Base-by-base conservation (phyloP, 257 asterid genomes). In the Fraxinus anomala region DNA sequence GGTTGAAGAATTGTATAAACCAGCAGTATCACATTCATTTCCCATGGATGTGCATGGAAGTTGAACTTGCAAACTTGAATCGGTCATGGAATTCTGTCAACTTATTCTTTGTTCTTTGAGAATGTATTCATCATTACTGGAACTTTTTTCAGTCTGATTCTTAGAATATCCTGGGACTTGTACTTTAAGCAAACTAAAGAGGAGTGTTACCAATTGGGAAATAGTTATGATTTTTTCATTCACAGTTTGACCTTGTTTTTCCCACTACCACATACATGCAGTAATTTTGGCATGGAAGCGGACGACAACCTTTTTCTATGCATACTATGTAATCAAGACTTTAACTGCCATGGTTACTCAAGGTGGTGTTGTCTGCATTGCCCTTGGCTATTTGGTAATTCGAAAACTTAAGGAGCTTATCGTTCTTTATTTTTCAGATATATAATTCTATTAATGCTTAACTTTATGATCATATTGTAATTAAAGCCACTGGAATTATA, bases 331-430 rank as follows among this genome's bases (percentile, higher is more conserved):
- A 28, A 28, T 89, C 68, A 83, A 77, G 83, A 89, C 87, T 40
- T 34, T 89, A 39, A 87, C 91, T 68, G 73, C 84, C 88, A 87
- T 87, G 90, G 79, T 87, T 69, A 84, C 85, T 65, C 86, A 89
- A 72, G 84, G 82, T 33, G 91, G 90, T 23, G 77, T 85, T 69
- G 28, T 77, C 28, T 86, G 89, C 86, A 83, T 89, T 36, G 85
- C 91, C 79, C 85, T 89, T 74, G 87, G 85, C 65, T 89, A 87
- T 83, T 79, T 85, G 89, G 93, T 89, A 81, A 54, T 68, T 47
- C 70, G 17, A 19, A 42, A 21, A 74, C 31, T 73, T 14, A 61
- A 9, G 37, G 19, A 44, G 56, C 31, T 72, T 2, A 28, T 36
- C 6, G 21, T 65, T 70, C 63, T 76, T 31, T 72, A 10, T 37